These are phyloP conservation scores for Cladosporium sp. DNA, from an alignment of 2,329 filamentous ascomycete species.

Conservation along the genomic window DNA sequence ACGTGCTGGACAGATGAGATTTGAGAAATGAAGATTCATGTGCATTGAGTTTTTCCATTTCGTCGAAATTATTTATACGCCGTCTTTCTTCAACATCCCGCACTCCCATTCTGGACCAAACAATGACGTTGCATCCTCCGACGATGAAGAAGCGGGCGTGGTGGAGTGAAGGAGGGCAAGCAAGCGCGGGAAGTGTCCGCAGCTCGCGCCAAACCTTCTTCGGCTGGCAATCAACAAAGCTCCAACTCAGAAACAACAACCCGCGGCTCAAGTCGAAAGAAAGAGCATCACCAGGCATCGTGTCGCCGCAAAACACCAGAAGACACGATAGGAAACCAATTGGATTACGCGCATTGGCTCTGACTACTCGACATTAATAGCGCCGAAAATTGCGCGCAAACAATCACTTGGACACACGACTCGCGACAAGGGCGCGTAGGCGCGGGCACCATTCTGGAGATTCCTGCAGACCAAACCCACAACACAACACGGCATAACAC, in stretches of 20 bases:
- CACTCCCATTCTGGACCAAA: no score
- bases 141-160: no score
- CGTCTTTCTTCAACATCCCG: no score
- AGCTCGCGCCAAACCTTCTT: conserved; percentile 3
- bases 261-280: no score
- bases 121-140: no score
- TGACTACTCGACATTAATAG: conserved; percentile 10
- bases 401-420: conserved; percentile 6
- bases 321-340: no score
- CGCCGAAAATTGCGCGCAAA: conserved; percentile 1
- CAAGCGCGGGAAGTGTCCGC: conserved; percentile 2
- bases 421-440: not conserved
- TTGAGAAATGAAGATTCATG: no score
- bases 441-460: conserved; percentile 12
- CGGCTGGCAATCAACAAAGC: conserved; percentile 8
- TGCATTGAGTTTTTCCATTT: no score
- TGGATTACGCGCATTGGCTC: not conserved
- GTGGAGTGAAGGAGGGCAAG: not conserved
- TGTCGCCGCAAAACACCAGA: not conserved
- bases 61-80: no score
- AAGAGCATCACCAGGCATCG: no score
- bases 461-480: not conserved
- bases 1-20: no score
- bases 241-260: conserved; percentile 10
- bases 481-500: not conserved